Percentiles rank a stretch among this genome's conserved stretches.
Evolutionary conservation across 768 basidiomycete genomes (phyloP).

Genomic region (Pholiota microspora): DNA sequence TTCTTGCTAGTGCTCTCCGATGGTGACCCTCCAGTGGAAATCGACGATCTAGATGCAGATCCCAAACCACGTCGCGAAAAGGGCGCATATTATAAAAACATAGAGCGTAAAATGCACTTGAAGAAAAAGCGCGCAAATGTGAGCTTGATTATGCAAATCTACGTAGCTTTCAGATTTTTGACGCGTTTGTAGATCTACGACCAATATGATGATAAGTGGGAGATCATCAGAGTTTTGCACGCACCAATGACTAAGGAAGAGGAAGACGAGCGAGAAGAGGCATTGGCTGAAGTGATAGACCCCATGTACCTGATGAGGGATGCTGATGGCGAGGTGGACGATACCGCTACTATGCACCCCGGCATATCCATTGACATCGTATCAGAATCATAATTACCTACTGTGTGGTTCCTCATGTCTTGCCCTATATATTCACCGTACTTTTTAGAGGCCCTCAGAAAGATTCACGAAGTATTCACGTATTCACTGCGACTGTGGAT

Average conservation of each 20-base stretch:
- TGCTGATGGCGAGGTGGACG: constrained; percentile 59
- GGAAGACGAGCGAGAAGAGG: constrained; percentile 74
- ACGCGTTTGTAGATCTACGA: constrained; percentile 53
- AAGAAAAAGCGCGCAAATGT: constrained; percentile 86
- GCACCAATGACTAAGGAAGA: constrained; percentile 72
- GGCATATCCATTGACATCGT: constrained; percentile 16
- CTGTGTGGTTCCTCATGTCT: background rate
- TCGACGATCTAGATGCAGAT: constrained; percentile 33
- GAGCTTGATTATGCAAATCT: constrained; percentile 25
- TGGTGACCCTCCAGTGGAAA: constrained; percentile 35
- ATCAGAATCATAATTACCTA: constrained; percentile 1
- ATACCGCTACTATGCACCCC: constrained; percentile 18
- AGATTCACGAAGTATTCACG: too few species aligned
- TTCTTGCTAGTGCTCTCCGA: constrained; percentile 76
- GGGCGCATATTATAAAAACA: constrained; percentile 88
- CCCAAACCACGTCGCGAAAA: constrained; percentile 36
- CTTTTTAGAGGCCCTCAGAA: background rate
- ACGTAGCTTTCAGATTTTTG: constrained; percentile 1
- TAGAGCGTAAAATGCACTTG: constrained; percentile 83
- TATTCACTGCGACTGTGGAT: too few species aligned
- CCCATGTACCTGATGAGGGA: constrained; percentile 61
- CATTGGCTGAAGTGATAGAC: constrained; percentile 74
- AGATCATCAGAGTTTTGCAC: constrained; percentile 73
- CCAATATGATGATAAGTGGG: constrained; percentile 78
- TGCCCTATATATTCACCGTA: background rate